phyloP scores from a whole-genome alignment of 1,284 basidiomycete genomes.

The Clitocybe nebularis region DNA sequence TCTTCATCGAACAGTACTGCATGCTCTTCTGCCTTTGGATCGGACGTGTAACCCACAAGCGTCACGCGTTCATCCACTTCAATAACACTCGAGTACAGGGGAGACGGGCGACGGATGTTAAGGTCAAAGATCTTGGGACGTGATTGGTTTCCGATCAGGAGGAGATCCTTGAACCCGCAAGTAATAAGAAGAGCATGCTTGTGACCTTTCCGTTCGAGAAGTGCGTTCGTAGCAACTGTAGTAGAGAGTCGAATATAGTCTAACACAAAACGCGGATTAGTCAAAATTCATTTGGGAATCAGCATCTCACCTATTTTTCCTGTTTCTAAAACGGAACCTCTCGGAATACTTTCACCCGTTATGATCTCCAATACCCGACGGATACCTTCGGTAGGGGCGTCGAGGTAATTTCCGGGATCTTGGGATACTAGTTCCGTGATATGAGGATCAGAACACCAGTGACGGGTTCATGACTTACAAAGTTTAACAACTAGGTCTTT shows the following conservation, averaged over 20 bases:
- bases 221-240: conserved; percentile 94
- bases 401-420: conserved; percentile 82
- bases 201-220: conserved; percentile 92
- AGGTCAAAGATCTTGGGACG: conserved; percentile 89
- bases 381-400: conserved; percentile 95
- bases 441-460: background rate
- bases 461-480: conserved; percentile 62
- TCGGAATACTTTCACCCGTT: conserved; percentile 61
- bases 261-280: conserved; percentile 23
- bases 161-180: conserved; percentile 87
- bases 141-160: conserved; percentile 91
- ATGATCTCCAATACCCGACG: conserved; percentile 84
- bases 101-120: conserved; percentile 75
- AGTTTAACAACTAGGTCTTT: conserved; percentile 83
- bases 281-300: conserved; percentile 3
- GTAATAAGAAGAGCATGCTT: conserved; percentile 91
- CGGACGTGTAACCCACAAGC: conserved; percentile 88
- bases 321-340: conserved; percentile 68
- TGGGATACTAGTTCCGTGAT: conserved; percentile 61
- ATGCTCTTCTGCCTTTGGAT: conserved; percentile 76
- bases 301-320: conserved; percentile 71
- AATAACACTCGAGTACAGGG: conserved; percentile 78
- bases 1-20: conserved; percentile 70
- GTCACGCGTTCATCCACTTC: conserved; percentile 96
- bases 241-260: conserved; percentile 93